Evolutionary conservation across 805 yeast species (phyloP).

Genomic region (Ogataea trehalophila): DNA sequence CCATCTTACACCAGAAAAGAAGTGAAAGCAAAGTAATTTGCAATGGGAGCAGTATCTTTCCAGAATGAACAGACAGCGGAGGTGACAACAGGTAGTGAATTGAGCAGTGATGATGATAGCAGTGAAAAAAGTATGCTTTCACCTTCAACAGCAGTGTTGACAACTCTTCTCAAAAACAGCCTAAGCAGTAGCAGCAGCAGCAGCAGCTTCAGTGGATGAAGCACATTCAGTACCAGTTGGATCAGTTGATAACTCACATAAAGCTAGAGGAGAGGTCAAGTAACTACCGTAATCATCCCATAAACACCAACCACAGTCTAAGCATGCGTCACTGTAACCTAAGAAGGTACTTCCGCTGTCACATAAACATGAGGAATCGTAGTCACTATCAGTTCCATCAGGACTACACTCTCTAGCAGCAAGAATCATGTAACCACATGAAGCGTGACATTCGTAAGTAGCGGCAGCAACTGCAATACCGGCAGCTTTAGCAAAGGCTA

Average conservation of each 20-base stretch:
- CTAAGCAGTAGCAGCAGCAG: slow-evolving; percentile 3
- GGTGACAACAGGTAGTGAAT: slow-evolving; percentile 4
- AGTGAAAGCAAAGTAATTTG: slow-evolving; percentile 16
- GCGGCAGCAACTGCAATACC: slow-evolving; percentile 28
- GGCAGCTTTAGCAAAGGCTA: slow-evolving; percentile 20
- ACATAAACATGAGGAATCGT: slow-evolving; percentile 30
- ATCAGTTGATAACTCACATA: slow-evolving; percentile 27
- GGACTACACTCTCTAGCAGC: slow-evolving; percentile 28
- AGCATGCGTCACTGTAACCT: slow-evolving; percentile 23
- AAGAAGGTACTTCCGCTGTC: slow-evolving; percentile 20
- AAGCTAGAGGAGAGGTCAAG: slow-evolving; percentile 25
- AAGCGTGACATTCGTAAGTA: slow-evolving; percentile 29
- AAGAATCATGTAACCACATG: slow-evolving; percentile 31
- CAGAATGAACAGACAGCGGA: slow-evolving; percentile 1
- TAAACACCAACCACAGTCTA: slow-evolving; percentile 36
- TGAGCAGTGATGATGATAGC: slow-evolving; percentile 11
- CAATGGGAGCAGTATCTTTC: not conserved
- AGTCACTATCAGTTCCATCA: slow-evolving; percentile 25
- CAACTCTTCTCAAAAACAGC: slow-evolving; percentile 15
- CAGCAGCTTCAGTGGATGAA: slow-evolving; percentile 6
- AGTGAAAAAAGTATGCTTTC: slow-evolving; percentile 8
- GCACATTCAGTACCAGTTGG: slow-evolving; percentile 30
- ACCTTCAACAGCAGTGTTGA: slow-evolving; percentile 6
- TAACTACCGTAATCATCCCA: slow-evolving; percentile 32
- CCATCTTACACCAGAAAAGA: slow-evolving; percentile 19